A percentile compares a stretch with the other conserved stretches of the same genome.
Evolutionary conservation across 164 flowering plant species (phyloP).

Genomic region (Umbilicus rupestris): DNA sequence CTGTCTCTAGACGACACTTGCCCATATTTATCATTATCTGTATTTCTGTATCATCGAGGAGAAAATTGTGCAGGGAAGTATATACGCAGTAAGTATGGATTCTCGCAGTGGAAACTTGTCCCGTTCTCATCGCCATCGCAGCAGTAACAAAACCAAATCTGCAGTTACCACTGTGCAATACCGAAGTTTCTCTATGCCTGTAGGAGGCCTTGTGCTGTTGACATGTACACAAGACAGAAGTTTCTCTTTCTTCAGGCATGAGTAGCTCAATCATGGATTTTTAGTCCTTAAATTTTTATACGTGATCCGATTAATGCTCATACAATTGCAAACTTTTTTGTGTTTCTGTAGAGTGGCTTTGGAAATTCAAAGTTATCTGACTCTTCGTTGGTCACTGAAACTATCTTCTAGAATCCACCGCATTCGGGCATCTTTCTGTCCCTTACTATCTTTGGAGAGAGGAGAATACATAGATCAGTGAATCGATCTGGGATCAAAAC

Average conservation of each 20-base stretch:
- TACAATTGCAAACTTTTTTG: not conserved
- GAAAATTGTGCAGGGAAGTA: too few relatives aligned
- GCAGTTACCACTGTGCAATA: slow-evolving; percentile 83
- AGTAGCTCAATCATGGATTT: not conserved
- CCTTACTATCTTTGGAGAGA: slow-evolving; percentile 85
- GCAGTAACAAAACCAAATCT: slow-evolving; percentile 47
- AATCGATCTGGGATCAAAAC: slow-evolving; percentile 9
- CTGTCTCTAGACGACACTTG: too few relatives aligned
- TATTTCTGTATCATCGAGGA: too few relatives aligned
- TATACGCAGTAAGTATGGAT: not conserved
- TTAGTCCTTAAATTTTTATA: too few relatives aligned
- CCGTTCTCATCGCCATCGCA: slow-evolving; percentile 22
- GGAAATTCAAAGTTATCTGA: slow-evolving; percentile 79
- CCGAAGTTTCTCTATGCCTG: slow-evolving; percentile 82
- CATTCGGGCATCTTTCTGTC: slow-evolving; percentile 88
- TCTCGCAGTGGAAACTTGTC: not conserved
- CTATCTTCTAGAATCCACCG: slow-evolving; percentile 70
- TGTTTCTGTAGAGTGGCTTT: slow-evolving; percentile 54
- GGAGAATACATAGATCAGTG: slow-evolving; percentile 85
- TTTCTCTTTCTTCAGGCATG: slow-evolving; percentile 78
- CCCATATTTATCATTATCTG: too few relatives aligned
- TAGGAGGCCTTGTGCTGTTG: slow-evolving; percentile 82
- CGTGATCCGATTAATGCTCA: not conserved
- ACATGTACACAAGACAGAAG: slow-evolving; percentile 80
- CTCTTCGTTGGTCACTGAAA: slow-evolving; percentile 88